These are phyloP conservation scores for Botrytis hyacinthi DNA, from an alignment of 2,329 filamentous ascomycete species.

Conservation along the genomic window DNA sequence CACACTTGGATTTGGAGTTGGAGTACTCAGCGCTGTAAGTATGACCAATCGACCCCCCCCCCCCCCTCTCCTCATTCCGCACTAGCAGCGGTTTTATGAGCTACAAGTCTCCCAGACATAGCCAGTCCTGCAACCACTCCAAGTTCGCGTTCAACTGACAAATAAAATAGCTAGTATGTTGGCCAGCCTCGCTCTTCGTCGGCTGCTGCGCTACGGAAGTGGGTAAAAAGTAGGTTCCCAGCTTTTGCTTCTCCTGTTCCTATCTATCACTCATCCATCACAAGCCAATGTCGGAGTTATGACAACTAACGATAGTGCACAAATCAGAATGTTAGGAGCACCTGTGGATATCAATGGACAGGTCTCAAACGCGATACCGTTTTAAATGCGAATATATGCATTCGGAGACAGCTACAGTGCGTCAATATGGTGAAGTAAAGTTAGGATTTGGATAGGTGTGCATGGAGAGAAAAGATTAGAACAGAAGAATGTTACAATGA, in stretches of 20 bases:
- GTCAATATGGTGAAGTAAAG: not conserved
- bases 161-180: conserved; percentile 49
- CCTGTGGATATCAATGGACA: conserved; percentile 52
- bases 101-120: not conserved
- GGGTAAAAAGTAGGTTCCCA: conserved; percentile 49
- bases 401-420: conserved; percentile 42
- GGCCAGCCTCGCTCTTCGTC: conserved; percentile 54
- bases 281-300: not conserved
- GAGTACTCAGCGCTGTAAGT: conserved; percentile 50
- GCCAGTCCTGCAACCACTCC: too few relatives aligned
- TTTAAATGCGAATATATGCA: conserved; percentile 33
- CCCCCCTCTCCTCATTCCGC: not conserved
- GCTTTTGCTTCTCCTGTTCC: not conserved
- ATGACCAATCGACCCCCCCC: not conserved
- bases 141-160: not conserved
- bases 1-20: conserved; percentile 48
- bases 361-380: conserved; percentile 50
- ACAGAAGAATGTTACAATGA: not conserved
- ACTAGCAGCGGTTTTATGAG: not conserved
- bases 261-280: not conserved
- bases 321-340: conserved; percentile 48
- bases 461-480: not conserved
- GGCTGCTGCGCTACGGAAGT: conserved; percentile 54
- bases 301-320: not conserved
- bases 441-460: not conserved